Base-by-base conservation (phyloP, 192 early-diverging fungal species). In the Coemansia javaensis region DNA sequence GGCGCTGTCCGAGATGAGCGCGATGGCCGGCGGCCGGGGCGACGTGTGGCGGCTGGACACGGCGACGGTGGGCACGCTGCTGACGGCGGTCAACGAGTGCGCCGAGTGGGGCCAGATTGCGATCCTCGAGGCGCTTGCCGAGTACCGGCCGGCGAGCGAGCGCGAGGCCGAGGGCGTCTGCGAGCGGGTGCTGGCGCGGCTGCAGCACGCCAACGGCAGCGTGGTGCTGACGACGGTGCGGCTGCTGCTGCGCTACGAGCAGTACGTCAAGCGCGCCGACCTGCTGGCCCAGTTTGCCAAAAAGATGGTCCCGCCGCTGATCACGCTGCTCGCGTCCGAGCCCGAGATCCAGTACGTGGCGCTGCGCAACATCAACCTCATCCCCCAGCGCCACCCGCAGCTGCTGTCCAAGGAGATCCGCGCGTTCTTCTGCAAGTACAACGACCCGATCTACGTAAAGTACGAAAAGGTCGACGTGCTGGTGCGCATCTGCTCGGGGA, bases 41-140 rank as follows among this genome's bases (percentile, higher is more conserved):
- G 83, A 86, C 48, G 74, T 93, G 33, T 94, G 96, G 69, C 58
- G 65, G 13, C 78, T 99, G 32, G 90, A 91, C 43, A 56, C 75
- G 13, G 50, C 63, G 17, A 77, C 79, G 11, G 81, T 93, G 38
- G 75, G 81, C 38, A 93, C 91, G 67, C 77, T 99, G 59, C 67
- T 99, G 59, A 82, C 88, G 8, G 94, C 94, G 5, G 60, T 99
- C 37, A 99, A 99, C 70, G 96, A 97, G 66, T 97, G 94, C 64
- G 90, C 89, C 30, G 96, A 99, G 83, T 99, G 96, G 96, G 94
- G 96, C 35, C 93, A 97, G 59, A 93, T 96, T 44, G 85, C 90
- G 34, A 96, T 99, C 49, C 74, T 98, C 7, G 87, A 90, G 44
- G 83, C 89, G 1, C 62, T 95, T 35, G 81, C 81, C 14, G 82